Conservation (phyloP, 108 stramenopile genomes). For the Conticribra weissflogii region DNA sequence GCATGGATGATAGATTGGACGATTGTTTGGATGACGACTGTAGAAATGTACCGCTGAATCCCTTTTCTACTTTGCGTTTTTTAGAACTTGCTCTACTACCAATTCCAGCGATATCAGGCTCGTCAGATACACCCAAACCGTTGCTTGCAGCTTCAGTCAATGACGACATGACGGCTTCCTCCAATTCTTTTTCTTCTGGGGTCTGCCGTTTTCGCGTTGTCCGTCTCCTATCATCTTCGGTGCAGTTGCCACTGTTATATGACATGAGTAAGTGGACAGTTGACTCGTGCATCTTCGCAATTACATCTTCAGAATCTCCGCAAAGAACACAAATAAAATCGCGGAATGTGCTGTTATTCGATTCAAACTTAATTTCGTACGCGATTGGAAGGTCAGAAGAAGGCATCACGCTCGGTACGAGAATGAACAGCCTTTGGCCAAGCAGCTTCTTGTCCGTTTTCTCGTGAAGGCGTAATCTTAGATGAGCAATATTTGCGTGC, state of each 20-base stretch:
- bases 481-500: constrained; percentile 46
- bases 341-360: constrained; percentile 9
- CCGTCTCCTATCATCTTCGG: not conserved
- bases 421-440: constrained; percentile 34
- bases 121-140: constrained; percentile 24
- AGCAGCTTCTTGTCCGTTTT: constrained; percentile 24
- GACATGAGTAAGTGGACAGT: constrained; percentile 27
- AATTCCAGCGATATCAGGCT: not conserved
- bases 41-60: constrained; percentile 42
- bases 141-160: constrained; percentile 26
- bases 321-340: constrained; percentile 7
- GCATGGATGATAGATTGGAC: too few relatives aligned
- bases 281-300: not conserved
- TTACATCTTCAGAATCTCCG: not conserved
- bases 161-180: constrained; percentile 22
- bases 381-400: not conserved
- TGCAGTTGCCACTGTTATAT: constrained; percentile 17
- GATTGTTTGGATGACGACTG: constrained; percentile 14
- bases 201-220: constrained; percentile 15
- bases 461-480: constrained; percentile 41
- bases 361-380: constrained; percentile 15
- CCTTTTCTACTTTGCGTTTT: constrained; percentile 34
- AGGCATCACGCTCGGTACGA: constrained; percentile 1
- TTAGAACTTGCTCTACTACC: constrained; percentile 11
- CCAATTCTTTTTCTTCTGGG: constrained; percentile 32